Base-by-base conservation (phyloP, 768 basidiomycete genomes). In the Filobasidium wieringae region DNA sequence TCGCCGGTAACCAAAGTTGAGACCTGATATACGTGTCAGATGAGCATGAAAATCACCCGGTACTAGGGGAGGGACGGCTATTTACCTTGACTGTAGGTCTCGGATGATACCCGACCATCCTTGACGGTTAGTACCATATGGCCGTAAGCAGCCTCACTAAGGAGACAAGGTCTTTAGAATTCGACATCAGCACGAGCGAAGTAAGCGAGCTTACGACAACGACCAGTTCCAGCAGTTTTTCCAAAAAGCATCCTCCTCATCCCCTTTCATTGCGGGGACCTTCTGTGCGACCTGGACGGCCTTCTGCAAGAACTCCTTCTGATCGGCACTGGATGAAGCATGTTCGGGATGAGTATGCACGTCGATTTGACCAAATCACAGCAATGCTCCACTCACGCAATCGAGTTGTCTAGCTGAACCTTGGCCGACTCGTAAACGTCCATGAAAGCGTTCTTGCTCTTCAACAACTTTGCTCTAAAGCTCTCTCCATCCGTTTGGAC, bases 161-260 rank as follows among this genome's bases (percentile, higher is more conserved):
- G 15, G 6, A 26, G 33, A 43, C 30, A 39, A 22, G n/a, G 14
- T n/a, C n/a, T n/a, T n/a, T n/a, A 15, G 19, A 49, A 37, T 60
- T 29, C 45, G 30, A 55, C n/a, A 33, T 32, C 43, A 47, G 43
- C 9, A 47, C 12, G 26, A 47, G 8, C 11, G 43, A 27, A 17
- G 24, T 14, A 15, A n/a, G n/a, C 27, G 19, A 9, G 27, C 50
- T 30, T 34, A 72, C 71, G 71, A 91, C 40, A 97, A 76, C 68
- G 96, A 93, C 93, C 93, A 95, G 71, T 95, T 90, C 93, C 93
- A 96, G 71, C 88, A 90, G 72, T 95, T 96, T 75, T 96, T 99
- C 95, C 95, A 99, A 0, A 88, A 84, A 2, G 85, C 83, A 66
- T 96, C 91, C 72, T 99, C 93, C 2, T 80, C 80, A 0, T 80